Percentiles rank a stretch among this genome's conserved stretches.
These are phyloP conservation scores for Pseudocercospora fijiensis DNA, from an alignment of 2,329 filamentous ascomycete genomes.

Conservation along the genomic window DNA sequence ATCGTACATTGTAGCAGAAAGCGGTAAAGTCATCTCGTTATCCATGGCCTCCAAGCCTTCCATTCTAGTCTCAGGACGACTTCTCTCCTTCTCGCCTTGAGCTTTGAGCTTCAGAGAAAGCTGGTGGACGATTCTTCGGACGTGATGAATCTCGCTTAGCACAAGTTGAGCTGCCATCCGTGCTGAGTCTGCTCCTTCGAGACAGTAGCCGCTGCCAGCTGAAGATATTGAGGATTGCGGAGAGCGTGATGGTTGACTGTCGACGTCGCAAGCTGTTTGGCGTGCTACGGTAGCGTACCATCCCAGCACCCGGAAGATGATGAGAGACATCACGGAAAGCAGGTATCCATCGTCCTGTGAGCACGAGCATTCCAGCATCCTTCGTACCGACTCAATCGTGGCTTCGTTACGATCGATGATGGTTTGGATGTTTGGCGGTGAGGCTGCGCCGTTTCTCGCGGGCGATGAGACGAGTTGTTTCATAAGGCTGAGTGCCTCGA, in stretches of 20 bases:
- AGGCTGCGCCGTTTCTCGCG: not conserved
- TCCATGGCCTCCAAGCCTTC: not conserved
- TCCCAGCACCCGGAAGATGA: conserved; percentile 4
- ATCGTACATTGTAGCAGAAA: not conserved
- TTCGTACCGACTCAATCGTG: conserved; percentile 8
- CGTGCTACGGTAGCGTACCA: conserved; percentile 8
- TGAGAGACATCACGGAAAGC: not conserved
- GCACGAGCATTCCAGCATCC: conserved; percentile 8
- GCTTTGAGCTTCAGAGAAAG: conserved; percentile 3
- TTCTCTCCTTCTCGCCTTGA: conserved; percentile 3
- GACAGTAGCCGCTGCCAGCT: not conserved
- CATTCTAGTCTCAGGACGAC: not conserved
- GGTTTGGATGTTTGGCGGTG: conserved; percentile 2
- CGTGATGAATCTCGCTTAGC: conserved; percentile 3
- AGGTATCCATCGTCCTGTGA: conserved; percentile 8
- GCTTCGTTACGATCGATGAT: conserved; percentile 5
- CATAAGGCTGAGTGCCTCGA: conserved; percentile 3
- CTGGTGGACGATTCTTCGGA: conserved; percentile 2
- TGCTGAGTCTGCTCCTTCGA: conserved; percentile 6
- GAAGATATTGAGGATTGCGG: not conserved
- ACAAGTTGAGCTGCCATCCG: conserved; percentile 8
- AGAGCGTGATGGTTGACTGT: not conserved
- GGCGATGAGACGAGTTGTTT: conserved; percentile 5
- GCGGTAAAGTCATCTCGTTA: not conserved
- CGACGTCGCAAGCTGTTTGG: not conserved